Evolutionary conservation across 495 filamentous ascomycete species (phyloP).

Genomic region (Baudoinia panamericana): DNA sequence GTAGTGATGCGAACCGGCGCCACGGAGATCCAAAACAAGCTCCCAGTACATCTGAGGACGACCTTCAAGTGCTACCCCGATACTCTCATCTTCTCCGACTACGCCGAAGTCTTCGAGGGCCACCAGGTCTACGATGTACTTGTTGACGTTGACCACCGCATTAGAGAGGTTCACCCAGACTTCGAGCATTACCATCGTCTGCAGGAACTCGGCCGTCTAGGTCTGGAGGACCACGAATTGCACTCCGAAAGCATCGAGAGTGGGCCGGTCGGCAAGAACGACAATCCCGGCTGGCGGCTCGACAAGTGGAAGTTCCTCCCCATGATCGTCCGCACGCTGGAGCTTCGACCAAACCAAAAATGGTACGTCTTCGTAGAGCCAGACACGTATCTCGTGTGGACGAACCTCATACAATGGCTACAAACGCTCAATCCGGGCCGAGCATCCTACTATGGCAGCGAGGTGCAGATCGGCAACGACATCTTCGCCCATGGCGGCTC

Average conservation of each 20-base stretch:
- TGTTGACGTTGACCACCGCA: slow-evolving; percentile 28
- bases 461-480: slow-evolving; percentile 20
- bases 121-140: slow-evolving; percentile 40
- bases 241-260: neutral
- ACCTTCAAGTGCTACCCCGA: slow-evolving; percentile 41
- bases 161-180: slow-evolving; percentile 31
- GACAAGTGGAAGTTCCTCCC: slow-evolving; percentile 65
- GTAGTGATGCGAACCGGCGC: slow-evolving; percentile 27
- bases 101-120: slow-evolving; percentile 37
- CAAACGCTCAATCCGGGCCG: slow-evolving; percentile 34
- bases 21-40: slow-evolving; percentile 22
- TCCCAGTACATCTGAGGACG: slow-evolving; percentile 35
- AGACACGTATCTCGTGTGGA: slow-evolving; percentile 54
- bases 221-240: neutral
- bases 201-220: neutral
- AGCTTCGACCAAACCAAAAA: slow-evolving; percentile 35
- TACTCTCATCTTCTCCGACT: slow-evolving; percentile 44
- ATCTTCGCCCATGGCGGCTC: slow-evolving; percentile 45
- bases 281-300: slow-evolving; percentile 44
- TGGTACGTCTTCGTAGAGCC: slow-evolving; percentile 62
- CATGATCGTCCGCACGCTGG: slow-evolving; percentile 40
- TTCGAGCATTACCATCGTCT: slow-evolving; percentile 39
- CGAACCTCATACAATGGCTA: slow-evolving; percentile 45
- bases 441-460: slow-evolving; percentile 41
- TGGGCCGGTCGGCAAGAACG: slow-evolving; percentile 5